Evolutionary conservation across 805 yeast species (phyloP).

Genomic region (Metschnikowia cubensis): DNA sequence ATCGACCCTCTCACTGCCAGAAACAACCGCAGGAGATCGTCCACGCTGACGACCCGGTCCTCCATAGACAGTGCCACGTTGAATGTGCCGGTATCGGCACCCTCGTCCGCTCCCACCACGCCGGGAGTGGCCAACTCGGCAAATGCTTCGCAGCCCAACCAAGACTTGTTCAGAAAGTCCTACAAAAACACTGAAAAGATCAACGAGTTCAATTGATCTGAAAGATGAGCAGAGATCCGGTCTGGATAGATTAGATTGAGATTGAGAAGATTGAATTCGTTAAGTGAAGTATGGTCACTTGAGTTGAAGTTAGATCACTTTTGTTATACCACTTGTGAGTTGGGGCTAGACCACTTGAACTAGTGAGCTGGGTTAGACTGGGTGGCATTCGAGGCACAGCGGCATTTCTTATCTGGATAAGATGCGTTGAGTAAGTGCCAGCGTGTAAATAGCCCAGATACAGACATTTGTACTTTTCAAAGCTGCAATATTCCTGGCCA

Average conservation of each 20-base stretch:
- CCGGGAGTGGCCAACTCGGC: constrained; percentile 7
- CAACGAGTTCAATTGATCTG: neutral
- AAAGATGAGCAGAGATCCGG: too few relatives aligned
- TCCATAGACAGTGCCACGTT: constrained; percentile 14
- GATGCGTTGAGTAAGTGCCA: neutral
- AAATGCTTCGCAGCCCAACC: constrained; percentile 11
- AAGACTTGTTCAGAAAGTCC: constrained; percentile 18
- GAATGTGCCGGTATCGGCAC: constrained; percentile 1
- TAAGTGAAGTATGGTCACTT: too few relatives aligned
- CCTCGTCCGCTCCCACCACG: constrained; percentile 9
- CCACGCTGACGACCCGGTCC: constrained; percentile 29
- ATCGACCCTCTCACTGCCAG: constrained; percentile 87
- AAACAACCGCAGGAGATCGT: constrained; percentile 75
- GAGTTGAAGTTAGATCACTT: too few relatives aligned
- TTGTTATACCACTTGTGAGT: too few relatives aligned
- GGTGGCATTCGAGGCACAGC: neutral
- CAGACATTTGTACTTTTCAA: too few relatives aligned
- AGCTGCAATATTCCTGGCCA: too few relatives aligned
- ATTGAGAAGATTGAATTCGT: too few relatives aligned
- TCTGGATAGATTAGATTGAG: too few relatives aligned
- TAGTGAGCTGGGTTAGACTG: neutral
- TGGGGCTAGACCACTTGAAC: too few relatives aligned
- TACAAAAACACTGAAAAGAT: constrained; percentile 11
- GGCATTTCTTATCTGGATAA: neutral
- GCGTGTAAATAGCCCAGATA: neutral